phyloP scores from a whole-genome alignment of 257 asterid genomes.

The Hygrophila difformis region DNA sequence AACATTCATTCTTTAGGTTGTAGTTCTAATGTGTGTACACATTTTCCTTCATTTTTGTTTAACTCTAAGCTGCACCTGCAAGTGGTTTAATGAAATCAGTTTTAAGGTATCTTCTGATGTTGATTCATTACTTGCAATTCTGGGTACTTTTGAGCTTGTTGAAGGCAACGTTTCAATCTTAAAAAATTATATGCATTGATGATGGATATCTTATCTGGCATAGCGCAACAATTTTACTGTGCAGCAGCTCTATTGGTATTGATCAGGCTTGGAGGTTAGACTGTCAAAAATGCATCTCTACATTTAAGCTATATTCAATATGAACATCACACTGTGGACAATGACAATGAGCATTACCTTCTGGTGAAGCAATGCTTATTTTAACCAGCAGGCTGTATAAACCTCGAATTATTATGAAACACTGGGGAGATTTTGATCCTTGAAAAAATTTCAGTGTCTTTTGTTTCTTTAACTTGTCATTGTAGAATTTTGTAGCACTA shows the following conservation, averaged over 20 bases:
- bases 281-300: not conserved
- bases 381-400: not conserved
- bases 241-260: not conserved
- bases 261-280: not conserved
- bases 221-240: not conserved
- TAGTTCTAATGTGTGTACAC: not conserved
- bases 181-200: not conserved
- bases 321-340: not conserved
- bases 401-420: not conserved
- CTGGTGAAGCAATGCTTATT: constrained; percentile 9
- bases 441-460: not conserved
- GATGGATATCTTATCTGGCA: not conserved
- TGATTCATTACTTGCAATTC: not conserved
- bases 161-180: not conserved
- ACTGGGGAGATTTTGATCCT: not conserved
- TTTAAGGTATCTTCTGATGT: too few species aligned
- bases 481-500: not conserved
- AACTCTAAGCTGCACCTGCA: not conserved
- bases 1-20: not conserved
- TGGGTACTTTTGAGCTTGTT: not conserved
- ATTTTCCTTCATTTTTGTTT: not conserved
- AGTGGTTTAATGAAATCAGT: not conserved
- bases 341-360: not conserved
- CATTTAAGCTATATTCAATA: not conserved
- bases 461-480: not conserved